phyloP scores from a whole-genome alignment of 208 protist genomes.

The Trichomonas gallinae region DNA sequence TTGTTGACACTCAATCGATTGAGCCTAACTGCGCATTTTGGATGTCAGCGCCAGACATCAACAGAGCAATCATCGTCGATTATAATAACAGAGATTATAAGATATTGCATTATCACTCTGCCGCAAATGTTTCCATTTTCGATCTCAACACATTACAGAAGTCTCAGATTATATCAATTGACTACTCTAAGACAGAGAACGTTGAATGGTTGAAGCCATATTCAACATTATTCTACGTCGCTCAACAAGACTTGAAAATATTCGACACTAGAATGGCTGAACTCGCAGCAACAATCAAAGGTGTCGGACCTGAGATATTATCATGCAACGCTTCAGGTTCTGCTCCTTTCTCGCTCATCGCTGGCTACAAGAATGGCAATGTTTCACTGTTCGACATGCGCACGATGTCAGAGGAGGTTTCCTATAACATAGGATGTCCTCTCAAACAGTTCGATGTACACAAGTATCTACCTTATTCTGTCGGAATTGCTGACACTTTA shows the following conservation, averaged over 20 bases:
- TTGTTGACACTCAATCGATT: neutral
- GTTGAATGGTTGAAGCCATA: conserved; percentile 1
- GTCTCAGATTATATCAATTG: neutral
- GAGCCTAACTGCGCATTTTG: neutral
- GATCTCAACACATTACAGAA: neutral
- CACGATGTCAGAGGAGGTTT: neutral
- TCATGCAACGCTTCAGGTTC: neutral
- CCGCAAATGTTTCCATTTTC: neutral
- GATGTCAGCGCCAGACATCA: neutral
- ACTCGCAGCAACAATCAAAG: neutral
- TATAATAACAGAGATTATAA: neutral
- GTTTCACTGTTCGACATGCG: neutral
- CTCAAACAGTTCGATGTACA: neutral
- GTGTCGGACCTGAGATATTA: neutral
- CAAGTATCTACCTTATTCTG: neutral
- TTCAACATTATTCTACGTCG: neutral
- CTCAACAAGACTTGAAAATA: neutral
- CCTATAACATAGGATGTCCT: neutral
- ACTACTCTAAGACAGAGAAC: neutral
- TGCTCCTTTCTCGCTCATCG: neutral
- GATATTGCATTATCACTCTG: neutral
- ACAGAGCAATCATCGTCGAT: neutral
- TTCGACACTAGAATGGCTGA: neutral
- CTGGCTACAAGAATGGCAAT: neutral
- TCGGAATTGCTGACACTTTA: neutral